Conservation (phyloP, 345 rosid species). For the Eucalyptus marginata region DNA sequence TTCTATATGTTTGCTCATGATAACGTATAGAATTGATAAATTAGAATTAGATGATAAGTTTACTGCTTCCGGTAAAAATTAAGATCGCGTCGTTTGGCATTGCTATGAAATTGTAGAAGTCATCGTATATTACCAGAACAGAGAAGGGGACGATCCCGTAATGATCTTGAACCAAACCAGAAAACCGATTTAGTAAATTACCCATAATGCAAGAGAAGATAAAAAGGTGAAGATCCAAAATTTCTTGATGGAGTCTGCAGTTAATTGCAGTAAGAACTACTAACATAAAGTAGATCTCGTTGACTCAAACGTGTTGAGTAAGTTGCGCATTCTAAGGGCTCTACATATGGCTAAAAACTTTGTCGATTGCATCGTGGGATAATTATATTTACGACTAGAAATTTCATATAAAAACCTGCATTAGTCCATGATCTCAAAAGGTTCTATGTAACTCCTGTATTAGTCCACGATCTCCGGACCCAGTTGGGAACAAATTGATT, state of each 20-base stretch:
- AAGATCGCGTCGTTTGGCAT: neutral
- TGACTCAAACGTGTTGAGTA: neutral
- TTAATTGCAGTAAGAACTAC: slow-evolving; percentile 91
- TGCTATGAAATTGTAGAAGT: neutral
- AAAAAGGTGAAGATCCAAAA: neutral
- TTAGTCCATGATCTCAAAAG: neutral
- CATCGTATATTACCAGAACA: slow-evolving; percentile 61
- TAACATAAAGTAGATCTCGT: neutral
- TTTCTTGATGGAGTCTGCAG: slow-evolving; percentile 66
- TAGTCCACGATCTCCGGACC: too few species aligned
- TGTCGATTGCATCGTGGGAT: neutral
- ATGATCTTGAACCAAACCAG: slow-evolving; percentile 80
- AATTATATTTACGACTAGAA: neutral
- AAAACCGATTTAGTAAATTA: slow-evolving; percentile 77
- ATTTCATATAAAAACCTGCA: too few species aligned
- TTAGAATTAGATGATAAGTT: slow-evolving; percentile 4
- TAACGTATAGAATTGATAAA: slow-evolving; percentile 40
- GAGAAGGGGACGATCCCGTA: slow-evolving; percentile 89
- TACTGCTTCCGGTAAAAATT: neutral
- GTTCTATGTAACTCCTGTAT: too few species aligned
- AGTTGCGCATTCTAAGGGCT: neutral
- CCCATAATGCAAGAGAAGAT: slow-evolving; percentile 53
- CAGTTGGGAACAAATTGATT: too few species aligned
- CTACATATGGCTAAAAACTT: neutral
- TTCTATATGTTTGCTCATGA: neutral